Evolutionary conservation across 2,329 filamentous ascomycete species (phyloP).

Genomic region (Alternaria sp.): DNA sequence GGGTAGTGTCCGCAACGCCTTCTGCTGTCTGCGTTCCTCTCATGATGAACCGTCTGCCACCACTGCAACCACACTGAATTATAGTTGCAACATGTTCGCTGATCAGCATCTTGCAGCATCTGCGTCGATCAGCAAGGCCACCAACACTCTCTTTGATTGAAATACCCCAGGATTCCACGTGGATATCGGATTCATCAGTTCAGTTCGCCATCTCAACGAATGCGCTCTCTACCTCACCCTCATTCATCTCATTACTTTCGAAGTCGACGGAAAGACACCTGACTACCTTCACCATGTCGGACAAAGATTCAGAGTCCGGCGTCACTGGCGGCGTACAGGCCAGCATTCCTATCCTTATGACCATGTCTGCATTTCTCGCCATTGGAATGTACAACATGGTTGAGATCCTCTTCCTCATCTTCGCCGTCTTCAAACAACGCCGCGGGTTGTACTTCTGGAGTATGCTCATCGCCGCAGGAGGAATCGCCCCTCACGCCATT

Average conservation of each 20-base stretch:
- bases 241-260: background rate
- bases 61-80: background rate
- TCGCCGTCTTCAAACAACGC: constrained; percentile 54
- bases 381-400: constrained; percentile 42
- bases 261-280: background rate
- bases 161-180: background rate
- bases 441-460: constrained; percentile 56
- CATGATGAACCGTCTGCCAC: background rate
- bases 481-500: constrained; percentile 52
- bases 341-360: constrained; percentile 19
- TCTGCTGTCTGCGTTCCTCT: background rate
- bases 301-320: background rate
- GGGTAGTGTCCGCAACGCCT: background rate
- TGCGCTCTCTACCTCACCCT: background rate
- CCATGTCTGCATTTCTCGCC: constrained; percentile 25
- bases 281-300: background rate
- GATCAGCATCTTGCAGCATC: background rate
- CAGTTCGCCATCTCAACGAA: background rate
- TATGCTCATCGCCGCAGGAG: constrained; percentile 49
- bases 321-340: background rate
- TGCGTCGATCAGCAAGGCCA: background rate
- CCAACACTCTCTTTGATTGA: background rate
- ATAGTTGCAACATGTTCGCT: background rate
- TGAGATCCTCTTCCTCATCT: constrained; percentile 32
- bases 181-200: background rate